Conservation (phyloP, 2,329 filamentous ascomycete species). For the Falciphora oryzae region DNA sequence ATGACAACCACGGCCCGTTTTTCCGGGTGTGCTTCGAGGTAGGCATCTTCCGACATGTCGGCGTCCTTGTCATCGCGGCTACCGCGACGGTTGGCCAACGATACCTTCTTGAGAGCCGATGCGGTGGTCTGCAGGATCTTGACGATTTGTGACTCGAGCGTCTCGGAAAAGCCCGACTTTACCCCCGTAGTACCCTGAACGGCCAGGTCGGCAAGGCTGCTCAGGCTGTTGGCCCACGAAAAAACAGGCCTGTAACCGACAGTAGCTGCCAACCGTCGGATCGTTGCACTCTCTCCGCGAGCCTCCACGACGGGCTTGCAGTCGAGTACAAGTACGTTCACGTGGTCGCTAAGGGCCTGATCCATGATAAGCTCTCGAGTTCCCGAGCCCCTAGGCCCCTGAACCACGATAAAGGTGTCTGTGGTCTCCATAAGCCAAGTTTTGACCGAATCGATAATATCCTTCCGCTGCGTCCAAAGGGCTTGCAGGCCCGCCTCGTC, state of each 20-base stretch:
- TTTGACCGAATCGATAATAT: slow-evolving; percentile 74
- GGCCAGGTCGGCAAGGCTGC: slow-evolving; percentile 85
- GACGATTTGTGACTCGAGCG: slow-evolving; percentile 77
- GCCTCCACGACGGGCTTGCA: slow-evolving; percentile 93
- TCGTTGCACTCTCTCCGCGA: slow-evolving; percentile 78
- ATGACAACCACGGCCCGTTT: slow-evolving; percentile 77
- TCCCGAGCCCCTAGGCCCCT: slow-evolving; percentile 85
- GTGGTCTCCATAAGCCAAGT: slow-evolving; percentile 83
- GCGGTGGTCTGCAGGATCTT: slow-evolving; percentile 87
- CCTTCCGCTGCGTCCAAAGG: slow-evolving; percentile 82
- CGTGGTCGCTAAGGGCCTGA: slow-evolving; percentile 69
- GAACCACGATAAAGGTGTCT: slow-evolving; percentile 89
- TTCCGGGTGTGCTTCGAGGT: slow-evolving; percentile 84
- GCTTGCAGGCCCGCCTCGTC: slow-evolving; percentile 68
- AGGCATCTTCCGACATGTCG: slow-evolving; percentile 73
- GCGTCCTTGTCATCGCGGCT: slow-evolving; percentile 61
- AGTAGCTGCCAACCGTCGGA: slow-evolving; percentile 70
- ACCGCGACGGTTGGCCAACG: slow-evolving; percentile 63
- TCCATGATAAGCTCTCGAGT: slow-evolving; percentile 85
- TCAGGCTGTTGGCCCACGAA: slow-evolving; percentile 93
- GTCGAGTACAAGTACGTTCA: slow-evolving; percentile 78
- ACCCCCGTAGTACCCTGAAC: slow-evolving; percentile 91
- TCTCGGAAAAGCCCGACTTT: slow-evolving; percentile 92
- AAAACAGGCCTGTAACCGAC: slow-evolving; percentile 93
- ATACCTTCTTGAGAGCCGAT: slow-evolving; percentile 70